Evolutionary conservation across 83 land plant genomes (phyloP), one percentile per base, ranked within the genome.

Genomic region (Isoetes engelmannii): DNA sequence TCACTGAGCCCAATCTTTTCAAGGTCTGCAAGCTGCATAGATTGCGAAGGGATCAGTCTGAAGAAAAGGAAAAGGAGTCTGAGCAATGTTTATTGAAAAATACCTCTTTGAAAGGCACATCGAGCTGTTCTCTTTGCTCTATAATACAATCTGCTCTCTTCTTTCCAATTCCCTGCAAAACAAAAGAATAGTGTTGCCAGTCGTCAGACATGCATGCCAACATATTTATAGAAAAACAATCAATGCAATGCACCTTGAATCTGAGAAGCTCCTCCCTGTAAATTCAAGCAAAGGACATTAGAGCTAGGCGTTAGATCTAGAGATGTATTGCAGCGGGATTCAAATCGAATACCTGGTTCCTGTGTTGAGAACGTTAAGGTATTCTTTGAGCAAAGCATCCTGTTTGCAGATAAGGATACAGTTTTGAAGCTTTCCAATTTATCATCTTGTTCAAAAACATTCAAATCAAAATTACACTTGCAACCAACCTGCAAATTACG

Each of bases 251-350:
- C 6, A 85, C 88, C 83, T 82, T 82, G 17, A 85, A 28, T 12
- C 56, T 61, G 69, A 82, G 20, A 17, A 87, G 73, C 71, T 87
- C 89, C 71, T 87, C 91, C 44, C 91, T 87, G 80, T 28, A 58
- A 74, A 9, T 43, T 20, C 21, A 45, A 62, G 48, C 61, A 41
- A 57, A 48, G 55, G 45, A 48, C 69, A 45, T 55, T 44, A 69
- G 37, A 62, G 7, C 55, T 44, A 45, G 47, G 45, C 42, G 17
- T 21, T 42, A 8, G 8, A 6, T 43, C 4, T 63, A 43, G 6
- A 46, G 8, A 17, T 46, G 6, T 47, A 9, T 13, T 45, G 18
- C 19, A 71, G 55, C 46, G 17, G 4, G 42, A 8, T 47, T 49
- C 19, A 17, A 37, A 67, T 41, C 20, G 48, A 66, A 67, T 72